Evolutionary conservation across 1,139 yeast genomes (phyloP).

Genomic region (Sugiyamaella japonica): DNA sequence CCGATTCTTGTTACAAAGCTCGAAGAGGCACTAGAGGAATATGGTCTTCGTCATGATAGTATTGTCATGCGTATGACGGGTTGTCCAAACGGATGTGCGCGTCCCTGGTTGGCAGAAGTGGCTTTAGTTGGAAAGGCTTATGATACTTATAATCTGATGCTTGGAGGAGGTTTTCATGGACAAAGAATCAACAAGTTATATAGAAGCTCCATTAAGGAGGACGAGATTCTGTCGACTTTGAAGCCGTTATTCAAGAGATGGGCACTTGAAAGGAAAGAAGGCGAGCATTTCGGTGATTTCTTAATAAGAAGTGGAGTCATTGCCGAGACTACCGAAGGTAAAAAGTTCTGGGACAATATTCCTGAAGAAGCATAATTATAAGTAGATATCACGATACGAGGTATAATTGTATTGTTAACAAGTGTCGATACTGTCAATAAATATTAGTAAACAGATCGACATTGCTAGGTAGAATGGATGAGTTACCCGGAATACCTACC

Average conservation of each 20-base stretch:
- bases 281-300: constrained; percentile 96
- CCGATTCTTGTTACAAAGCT: constrained; percentile 80
- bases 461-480: neutral
- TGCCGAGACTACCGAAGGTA: constrained; percentile 87
- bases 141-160: constrained; percentile 89
- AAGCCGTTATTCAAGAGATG: constrained; percentile 90
- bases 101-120: constrained; percentile 97
- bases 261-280: constrained; percentile 87
- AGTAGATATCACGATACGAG: constrained; percentile 1
- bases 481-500: constrained; percentile 2
- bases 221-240: constrained; percentile 73
- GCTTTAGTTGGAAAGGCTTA: constrained; percentile 95
- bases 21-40: constrained; percentile 83
- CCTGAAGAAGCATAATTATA: constrained; percentile 62
- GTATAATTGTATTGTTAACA: too few species aligned
- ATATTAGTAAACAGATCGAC: too few species aligned
- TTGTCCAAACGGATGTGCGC: constrained; percentile 98
- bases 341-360: constrained; percentile 90
- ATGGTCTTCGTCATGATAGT: constrained; percentile 91
- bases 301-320: constrained; percentile 82
- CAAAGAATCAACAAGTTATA: constrained; percentile 89
- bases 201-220: constrained; percentile 86
- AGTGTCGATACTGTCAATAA: too few species aligned
- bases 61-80: constrained; percentile 99
- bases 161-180: constrained; percentile 97